phyloP scores from a whole-genome alignment of 2,329 filamentous ascomycete genomes.

The Penicillium glabrum region DNA sequence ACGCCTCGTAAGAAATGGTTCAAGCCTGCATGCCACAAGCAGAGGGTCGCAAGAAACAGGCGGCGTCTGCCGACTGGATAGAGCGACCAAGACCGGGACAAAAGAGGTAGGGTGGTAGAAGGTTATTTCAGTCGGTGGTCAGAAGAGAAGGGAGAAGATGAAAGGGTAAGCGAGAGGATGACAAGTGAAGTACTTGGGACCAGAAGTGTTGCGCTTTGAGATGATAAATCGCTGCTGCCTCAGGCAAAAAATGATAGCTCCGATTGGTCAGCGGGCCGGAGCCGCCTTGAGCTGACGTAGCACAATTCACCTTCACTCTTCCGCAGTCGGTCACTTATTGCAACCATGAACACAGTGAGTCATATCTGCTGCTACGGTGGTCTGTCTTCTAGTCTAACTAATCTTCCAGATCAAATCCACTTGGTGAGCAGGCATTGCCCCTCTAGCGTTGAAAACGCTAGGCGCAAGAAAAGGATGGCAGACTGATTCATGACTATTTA shows the following conservation, averaged over 20 bases:
- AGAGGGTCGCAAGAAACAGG: constrained; percentile 13
- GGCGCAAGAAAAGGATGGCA: not conserved
- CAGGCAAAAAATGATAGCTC: constrained; percentile 17
- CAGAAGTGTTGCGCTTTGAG: not conserved
- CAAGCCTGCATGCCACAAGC: constrained; percentile 22
- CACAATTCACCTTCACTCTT: constrained; percentile 11
- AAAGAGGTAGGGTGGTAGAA: not conserved
- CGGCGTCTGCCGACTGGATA: constrained; percentile 10
- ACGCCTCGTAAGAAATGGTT: constrained; percentile 12
- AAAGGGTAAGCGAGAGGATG: not conserved
- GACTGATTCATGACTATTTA: not conserved
- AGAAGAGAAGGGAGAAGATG: not conserved
- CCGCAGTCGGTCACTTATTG: not conserved
- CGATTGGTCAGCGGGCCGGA: constrained; percentile 8
- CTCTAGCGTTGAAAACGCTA: not conserved
- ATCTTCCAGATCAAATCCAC: constrained; percentile 56
- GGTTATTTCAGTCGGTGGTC: not conserved
- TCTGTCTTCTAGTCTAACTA: constrained; percentile 8
- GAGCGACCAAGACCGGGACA: not conserved
- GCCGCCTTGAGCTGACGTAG: constrained; percentile 19
- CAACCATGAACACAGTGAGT: constrained; percentile 55
- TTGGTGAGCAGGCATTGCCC: constrained; percentile 47
- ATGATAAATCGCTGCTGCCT: constrained; percentile 19
- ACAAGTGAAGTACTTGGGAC: not conserved
- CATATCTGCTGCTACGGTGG: not conserved